Evolutionary conservation across 306 rosid genomes (phyloP).

Genomic region (Arachis stenosperma): DNA sequence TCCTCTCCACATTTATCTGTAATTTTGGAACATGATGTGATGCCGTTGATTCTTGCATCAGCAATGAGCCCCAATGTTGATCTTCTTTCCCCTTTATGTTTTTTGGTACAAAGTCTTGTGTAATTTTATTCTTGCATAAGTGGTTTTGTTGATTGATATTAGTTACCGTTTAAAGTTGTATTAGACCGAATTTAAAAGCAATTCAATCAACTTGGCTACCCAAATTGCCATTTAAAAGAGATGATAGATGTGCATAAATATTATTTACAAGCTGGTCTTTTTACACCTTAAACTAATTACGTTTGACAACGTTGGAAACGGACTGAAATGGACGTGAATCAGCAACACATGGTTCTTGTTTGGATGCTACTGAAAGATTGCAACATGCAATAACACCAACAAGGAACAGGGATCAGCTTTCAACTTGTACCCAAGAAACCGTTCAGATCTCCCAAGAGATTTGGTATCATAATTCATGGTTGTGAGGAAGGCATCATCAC

Average conservation of each 20-base stretch:
- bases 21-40: no score
- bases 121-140: no score
- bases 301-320: neutral
- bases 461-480: neutral
- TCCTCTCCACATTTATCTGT: no score
- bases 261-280: no score
- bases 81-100: no score
- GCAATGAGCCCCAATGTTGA: no score
- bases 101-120: no score
- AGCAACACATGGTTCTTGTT: neutral
- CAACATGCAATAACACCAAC: neutral
- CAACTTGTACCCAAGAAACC: no score
- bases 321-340: neutral
- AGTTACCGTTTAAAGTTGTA: neutral
- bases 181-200: no score
- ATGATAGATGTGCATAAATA: no score
- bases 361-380: neutral
- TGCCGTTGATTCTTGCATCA: no score
- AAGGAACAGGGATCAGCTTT: neutral
- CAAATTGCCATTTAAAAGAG: neutral
- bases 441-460: neutral
- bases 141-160: neutral
- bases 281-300: neutral
- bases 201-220: neutral
- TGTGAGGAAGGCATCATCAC: neutral